Percentiles rank a stretch among this genome's conserved stretches.
Conservation (phyloP, 306 rosid genomes). For the Crataegus laevigata region DNA sequence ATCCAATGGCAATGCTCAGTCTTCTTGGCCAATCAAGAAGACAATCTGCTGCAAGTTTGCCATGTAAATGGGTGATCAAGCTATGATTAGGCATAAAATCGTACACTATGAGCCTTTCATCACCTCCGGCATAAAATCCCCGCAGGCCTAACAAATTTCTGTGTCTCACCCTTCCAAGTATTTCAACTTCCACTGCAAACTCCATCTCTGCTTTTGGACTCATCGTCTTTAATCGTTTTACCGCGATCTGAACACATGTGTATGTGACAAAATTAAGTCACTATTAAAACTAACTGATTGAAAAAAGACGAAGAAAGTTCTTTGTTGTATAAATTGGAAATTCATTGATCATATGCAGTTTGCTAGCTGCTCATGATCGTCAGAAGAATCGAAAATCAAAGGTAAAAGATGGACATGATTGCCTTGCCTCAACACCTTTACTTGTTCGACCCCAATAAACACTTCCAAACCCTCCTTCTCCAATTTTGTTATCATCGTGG, state of each 20-base stretch:
- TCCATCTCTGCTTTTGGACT: slow-evolving; percentile 98
- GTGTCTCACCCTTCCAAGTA: slow-evolving; percentile 85
- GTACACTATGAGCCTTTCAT: slow-evolving; percentile 73
- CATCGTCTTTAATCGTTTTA: slow-evolving; percentile 72
- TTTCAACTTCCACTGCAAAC: slow-evolving; percentile 93
- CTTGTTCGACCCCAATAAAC: slow-evolving; percentile 78
- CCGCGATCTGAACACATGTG: slow-evolving; percentile 55
- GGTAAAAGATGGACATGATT: slow-evolving; percentile 2
- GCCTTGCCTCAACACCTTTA: slow-evolving; percentile 72
- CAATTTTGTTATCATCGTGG: slow-evolving; percentile 73
- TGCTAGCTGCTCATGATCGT: neutral
- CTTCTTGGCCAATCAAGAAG: slow-evolving; percentile 69
- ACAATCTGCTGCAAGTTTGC: slow-evolving; percentile 49
- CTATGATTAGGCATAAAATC: slow-evolving; percentile 93
- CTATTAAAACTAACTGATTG: neutral
- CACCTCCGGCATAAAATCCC: slow-evolving; percentile 85
- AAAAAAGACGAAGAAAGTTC: neutral
- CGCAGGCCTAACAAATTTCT: slow-evolving; percentile 70
- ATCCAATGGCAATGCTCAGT: slow-evolving; percentile 60
- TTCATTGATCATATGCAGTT: neutral
- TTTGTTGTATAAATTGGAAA: neutral
- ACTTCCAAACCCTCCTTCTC: slow-evolving; percentile 94
- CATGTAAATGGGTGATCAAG: slow-evolving; percentile 77
- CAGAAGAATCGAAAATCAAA: neutral
- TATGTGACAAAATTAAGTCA: neutral